Evolutionary conservation across 768 basidiomycete species (phyloP), one percentile per base, ranked within the genome.

Genomic region (Hemileccinum rubropunctum): DNA sequence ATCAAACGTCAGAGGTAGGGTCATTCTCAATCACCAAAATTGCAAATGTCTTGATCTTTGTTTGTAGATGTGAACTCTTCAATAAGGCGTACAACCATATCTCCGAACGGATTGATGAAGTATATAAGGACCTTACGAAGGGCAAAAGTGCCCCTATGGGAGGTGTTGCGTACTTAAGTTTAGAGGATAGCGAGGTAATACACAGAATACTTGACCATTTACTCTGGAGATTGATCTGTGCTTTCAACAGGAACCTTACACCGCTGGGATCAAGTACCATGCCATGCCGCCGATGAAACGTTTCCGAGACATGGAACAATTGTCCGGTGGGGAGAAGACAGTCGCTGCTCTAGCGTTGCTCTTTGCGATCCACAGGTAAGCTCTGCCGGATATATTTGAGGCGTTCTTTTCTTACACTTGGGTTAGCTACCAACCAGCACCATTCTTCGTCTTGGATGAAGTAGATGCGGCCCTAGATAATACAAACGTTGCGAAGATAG

Each of bases 251-350:
- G 88, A 91, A 70, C 91, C 91, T 1, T 93, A 93, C 56, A 76
- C 74, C 18, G 84, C 81, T 33, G 92, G 97, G 47, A 91, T 99
- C 73, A 98, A 97, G 69, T 98, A 98, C 65, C 95, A 98, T 63
- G 95, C 95, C 1, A 99, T 98, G 97, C 97, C 97, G 0, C 97
- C 97, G 1, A 95, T 98, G 87, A 99, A 99, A 67, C 88, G 94
- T 2, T 98, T 98, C 79, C 81, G 95, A 53, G 97, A 98, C 65
- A 98, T 98, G 95, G 95, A 98, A 51, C 95, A 98, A 66, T 75
- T 98, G 13, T 98, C 95, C 0, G 97, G 95, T 47, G 97, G 95
- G 18, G 97, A 99, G 67, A 98, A 98, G 74, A 98, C 97, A 0
- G 95, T 98, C 42, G 97, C 97, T 6, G 95, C 95, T 6, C 73